Base-by-base conservation (phyloP, 495 filamentous ascomycete species). In the Hypoxylon fragiforme region DNA sequence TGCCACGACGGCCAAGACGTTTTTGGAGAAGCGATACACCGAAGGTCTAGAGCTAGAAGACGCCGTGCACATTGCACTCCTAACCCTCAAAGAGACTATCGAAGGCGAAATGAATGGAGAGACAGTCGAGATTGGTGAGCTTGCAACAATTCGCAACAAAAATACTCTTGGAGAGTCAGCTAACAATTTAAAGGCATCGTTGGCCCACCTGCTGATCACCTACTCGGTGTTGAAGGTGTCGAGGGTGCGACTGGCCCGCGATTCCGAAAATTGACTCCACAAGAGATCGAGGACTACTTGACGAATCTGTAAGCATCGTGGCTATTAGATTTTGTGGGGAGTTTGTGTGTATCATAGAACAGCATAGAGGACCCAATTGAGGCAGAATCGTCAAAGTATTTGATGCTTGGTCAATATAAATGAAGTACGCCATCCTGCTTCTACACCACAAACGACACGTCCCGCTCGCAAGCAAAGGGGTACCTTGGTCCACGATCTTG, bases 41-140 rank as follows among this genome's bases (percentile, higher is more conserved):
- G 94, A 98, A 72, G 92, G 92, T 12, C 78, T 98, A 68, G 94
- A 98, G 80, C 77, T 99, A 53, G 94, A 99, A 74, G 94, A 99
- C 74, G 94, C 94, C 15, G 91, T 99, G 54, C 92, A 97, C 76
- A 99, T 99, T 79, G 94, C 94, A 41, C 81, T 99, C 45, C 76
- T 97, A 70, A 99, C 94, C 35, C 75, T 99, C 70, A 99, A 99
- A 80, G 94, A 99, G 81, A 96, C 91, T 20, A 97, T 97, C 60
- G 94, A 97, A 73, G 94, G 94, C 18, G 94, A 98, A 76, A 97
- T 97, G 94, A 97, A 90, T 66, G 94, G 94, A 41, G 95, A 97
- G 72, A 97, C 94, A 32, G 92, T 99, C 62, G 94, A 99, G 78
- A 96, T 99, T 65, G 92, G 92, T 92, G 66, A 74, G 86, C 56